Evolutionary conservation across 257 asterid species (phyloP).

Genomic region (Hygrophila difformis): DNA sequence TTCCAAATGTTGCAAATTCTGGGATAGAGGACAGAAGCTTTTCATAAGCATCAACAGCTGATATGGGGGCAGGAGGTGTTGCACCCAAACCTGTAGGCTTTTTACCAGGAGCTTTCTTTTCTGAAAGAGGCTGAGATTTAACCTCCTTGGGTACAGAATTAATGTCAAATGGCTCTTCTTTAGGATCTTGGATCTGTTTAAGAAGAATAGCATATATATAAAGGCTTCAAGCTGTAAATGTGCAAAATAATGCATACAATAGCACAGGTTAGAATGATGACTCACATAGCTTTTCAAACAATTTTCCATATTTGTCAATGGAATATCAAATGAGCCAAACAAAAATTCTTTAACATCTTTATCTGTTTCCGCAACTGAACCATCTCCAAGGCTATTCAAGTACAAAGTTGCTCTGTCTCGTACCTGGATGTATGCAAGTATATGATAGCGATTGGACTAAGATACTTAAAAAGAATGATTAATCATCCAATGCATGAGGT

Average conservation of each 20-base stretch:
- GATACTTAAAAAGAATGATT: constrained; percentile 3
- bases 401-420: constrained; percentile 99
- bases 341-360: constrained; percentile 76
- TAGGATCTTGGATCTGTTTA: constrained; percentile 53
- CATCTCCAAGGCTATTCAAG: constrained; percentile 93
- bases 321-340: constrained; percentile 83
- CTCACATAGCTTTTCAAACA: constrained; percentile 87
- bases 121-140: constrained; percentile 84
- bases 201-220: constrained; percentile 14
- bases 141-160: constrained; percentile 80
- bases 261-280: constrained; percentile 5
- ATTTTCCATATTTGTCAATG: constrained; percentile 74
- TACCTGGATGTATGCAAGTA: constrained; percentile 36
- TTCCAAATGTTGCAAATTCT: constrained; percentile 76
- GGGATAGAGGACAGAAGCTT: constrained; percentile 70
- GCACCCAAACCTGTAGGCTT: constrained; percentile 85
- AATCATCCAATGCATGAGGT: neutral
- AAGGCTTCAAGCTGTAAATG: constrained; percentile 1
- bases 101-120: constrained; percentile 90
- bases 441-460: neutral
- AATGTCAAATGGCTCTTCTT: constrained; percentile 84
- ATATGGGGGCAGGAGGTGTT: constrained; percentile 51
- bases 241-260: constrained; percentile 9
- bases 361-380: constrained; percentile 83
- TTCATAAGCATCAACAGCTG: constrained; percentile 78